Evolutionary conservation across 805 yeast genomes (phyloP).

Genomic region (Wickerhamomyces canadensis): DNA sequence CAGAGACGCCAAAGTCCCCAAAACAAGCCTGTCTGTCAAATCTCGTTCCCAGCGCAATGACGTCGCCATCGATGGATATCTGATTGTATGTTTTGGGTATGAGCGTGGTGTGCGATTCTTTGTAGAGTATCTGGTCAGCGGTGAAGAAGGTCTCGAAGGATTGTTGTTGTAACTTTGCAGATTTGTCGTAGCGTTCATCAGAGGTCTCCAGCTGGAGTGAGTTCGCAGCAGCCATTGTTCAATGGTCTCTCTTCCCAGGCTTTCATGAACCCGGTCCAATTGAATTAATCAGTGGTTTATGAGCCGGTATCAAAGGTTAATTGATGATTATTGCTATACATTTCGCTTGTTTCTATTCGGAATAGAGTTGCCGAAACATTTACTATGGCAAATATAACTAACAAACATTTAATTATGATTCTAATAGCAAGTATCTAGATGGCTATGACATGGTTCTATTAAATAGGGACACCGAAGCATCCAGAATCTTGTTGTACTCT

Average conservation of each 20-base stretch:
- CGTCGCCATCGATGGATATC: conserved; percentile 19
- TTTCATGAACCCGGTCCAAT: no score
- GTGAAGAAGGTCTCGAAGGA: conserved; percentile 4
- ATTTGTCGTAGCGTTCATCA: background rate
- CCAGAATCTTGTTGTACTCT: conserved; percentile 8
- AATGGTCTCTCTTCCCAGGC: no score
- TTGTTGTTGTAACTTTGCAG: background rate
- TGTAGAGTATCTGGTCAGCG: conserved; percentile 11
- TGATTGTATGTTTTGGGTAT: conserved; percentile 13
- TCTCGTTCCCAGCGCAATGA: conserved; percentile 14
- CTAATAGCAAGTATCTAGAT: no score
- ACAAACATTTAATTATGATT: background rate
- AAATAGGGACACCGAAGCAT: background rate
- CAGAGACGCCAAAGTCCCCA: conserved; percentile 15
- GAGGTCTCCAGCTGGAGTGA: background rate
- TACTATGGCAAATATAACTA: no score
- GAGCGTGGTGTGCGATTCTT: conserved; percentile 7
- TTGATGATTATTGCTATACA: no score
- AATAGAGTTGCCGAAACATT: no score
- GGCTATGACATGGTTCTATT: background rate
- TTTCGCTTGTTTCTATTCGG: no score
- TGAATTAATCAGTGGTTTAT: no score
- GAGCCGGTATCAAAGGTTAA: no score
- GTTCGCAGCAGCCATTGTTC: background rate
- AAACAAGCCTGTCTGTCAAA: conserved; percentile 21